Evolutionary conservation across 2,329 filamentous ascomycete species (phyloP).

Genomic region (Aspergillus alliaceus): DNA sequence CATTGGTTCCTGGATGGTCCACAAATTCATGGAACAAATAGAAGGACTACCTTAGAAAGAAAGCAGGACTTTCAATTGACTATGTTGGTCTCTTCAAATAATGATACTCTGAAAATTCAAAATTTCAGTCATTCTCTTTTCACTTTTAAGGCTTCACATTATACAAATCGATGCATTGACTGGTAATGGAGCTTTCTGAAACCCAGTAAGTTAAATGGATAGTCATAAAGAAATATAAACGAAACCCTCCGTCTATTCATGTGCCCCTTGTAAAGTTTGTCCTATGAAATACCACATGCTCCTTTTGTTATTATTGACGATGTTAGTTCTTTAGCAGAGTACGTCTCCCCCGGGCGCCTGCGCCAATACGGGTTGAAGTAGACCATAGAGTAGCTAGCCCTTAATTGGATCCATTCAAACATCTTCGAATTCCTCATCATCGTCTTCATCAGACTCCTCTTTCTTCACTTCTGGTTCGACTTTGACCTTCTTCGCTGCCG

Average conservation of each 20-base stretch:
- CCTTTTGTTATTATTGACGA: not conserved
- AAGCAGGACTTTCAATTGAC: not conserved
- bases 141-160: not conserved
- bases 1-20: not conserved
- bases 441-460: conserved; percentile 45
- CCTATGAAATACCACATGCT: not conserved
- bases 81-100: not conserved
- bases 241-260: not conserved
- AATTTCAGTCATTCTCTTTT: not conserved
- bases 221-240: too few relatives aligned
- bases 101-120: not conserved
- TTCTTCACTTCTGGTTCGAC: conserved; percentile 37
- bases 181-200: not conserved
- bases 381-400: not conserved
- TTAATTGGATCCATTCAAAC: conserved; percentile 25
- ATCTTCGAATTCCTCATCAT: conserved; percentile 47
- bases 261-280: not conserved
- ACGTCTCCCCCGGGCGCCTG: conserved; percentile 18
- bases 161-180: not conserved
- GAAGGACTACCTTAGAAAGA: not conserved
- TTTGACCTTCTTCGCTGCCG: conserved; percentile 46
- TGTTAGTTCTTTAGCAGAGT: not conserved
- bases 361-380: conserved; percentile 13
- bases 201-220: too few relatives aligned
- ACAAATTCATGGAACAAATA: not conserved